These are phyloP conservation scores for Neostapfia colusana DNA, from an alignment of 176 grass and related monocot genomes.

Conservation along the genomic window DNA sequence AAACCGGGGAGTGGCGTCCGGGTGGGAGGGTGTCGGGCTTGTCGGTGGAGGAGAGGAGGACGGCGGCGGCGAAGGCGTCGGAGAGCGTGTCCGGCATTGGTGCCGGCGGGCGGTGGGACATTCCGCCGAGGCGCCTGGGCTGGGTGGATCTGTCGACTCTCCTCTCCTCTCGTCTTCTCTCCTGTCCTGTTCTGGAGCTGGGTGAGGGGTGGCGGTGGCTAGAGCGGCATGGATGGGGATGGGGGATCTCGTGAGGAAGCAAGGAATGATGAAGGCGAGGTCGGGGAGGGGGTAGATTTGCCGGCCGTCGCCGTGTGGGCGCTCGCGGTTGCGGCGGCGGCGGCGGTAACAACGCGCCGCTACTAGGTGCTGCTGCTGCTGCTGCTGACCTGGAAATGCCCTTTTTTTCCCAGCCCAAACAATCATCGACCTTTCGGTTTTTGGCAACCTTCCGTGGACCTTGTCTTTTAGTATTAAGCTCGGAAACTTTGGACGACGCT, in stretches of 20 bases:
- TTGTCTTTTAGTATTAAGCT: no score
- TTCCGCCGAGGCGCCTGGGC: slow-evolving; percentile 16
- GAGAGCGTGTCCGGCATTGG: slow-evolving; percentile 54
- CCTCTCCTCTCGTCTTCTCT: no score
- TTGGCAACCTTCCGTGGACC: no score
- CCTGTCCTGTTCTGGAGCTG: slow-evolving; percentile 7
- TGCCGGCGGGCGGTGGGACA: slow-evolving; percentile 54
- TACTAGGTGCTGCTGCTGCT: no score
- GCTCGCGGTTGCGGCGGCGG: no score
- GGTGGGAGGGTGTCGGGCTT: slow-evolving; percentile 64
- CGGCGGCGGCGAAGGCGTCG: slow-evolving; percentile 57
- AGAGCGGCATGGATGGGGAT: slow-evolving; percentile 46
- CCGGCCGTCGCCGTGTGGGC: background rate
- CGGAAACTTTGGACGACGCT: no score
- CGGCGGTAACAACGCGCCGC: no score
- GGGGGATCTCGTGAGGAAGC: slow-evolving; percentile 60
- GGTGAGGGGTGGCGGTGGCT: background rate
- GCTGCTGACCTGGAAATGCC: no score
- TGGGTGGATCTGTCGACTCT: background rate
- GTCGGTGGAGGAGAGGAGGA: slow-evolving; percentile 61
- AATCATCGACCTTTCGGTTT: no score
- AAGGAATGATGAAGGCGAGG: slow-evolving; percentile 43
- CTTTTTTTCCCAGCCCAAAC: no score
- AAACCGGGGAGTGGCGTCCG: slow-evolving; percentile 61
- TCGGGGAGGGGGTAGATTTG: slow-evolving; percentile 8